Percentiles rank a stretch among this genome's conserved stretches.
phyloP scores from a whole-genome alignment of 768 basidiomycete genomes.

The Favolaschia claudopus region DNA sequence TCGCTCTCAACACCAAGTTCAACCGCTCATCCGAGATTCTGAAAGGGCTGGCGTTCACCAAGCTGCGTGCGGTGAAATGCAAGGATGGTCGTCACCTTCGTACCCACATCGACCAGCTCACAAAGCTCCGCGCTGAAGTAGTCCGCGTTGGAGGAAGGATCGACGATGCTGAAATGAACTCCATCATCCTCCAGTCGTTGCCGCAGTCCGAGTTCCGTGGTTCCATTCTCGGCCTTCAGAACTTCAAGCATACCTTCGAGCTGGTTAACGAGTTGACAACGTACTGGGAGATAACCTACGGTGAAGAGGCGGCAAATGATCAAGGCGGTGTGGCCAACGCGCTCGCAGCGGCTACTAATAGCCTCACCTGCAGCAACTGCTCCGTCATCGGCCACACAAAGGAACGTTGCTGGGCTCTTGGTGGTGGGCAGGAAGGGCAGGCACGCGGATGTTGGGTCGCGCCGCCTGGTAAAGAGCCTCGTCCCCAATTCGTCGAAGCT shows the following conservation, averaged over 20 bases:
- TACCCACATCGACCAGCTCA: too few species aligned
- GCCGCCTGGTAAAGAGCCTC: not conserved
- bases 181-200: not conserved
- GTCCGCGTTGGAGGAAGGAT: not conserved
- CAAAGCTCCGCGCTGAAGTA: not conserved
- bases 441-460: not conserved
- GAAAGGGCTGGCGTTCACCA: too few species aligned
- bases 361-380: not conserved
- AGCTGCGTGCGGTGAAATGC: too few species aligned
- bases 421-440: not conserved
- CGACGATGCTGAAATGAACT: not conserved
- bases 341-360: not conserved
- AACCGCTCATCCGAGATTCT: too few species aligned
- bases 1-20: too few species aligned
- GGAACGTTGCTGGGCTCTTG: not conserved
- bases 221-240: not conserved
- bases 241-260: not conserved
- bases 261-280: not conserved
- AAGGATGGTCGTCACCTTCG: too few species aligned
- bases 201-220: not conserved
- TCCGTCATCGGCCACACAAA: not conserved
- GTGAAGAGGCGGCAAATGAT: not conserved
- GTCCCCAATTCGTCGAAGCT: not conserved
- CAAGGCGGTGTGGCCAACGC: not conserved
- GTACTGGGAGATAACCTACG: not conserved